A percentile compares a stretch with the other conserved stretches of the same genome.
Evolutionary conservation across 139 green algal genomes (phyloP).

Genomic region (Chlamydomonas sphaeroides): DNA sequence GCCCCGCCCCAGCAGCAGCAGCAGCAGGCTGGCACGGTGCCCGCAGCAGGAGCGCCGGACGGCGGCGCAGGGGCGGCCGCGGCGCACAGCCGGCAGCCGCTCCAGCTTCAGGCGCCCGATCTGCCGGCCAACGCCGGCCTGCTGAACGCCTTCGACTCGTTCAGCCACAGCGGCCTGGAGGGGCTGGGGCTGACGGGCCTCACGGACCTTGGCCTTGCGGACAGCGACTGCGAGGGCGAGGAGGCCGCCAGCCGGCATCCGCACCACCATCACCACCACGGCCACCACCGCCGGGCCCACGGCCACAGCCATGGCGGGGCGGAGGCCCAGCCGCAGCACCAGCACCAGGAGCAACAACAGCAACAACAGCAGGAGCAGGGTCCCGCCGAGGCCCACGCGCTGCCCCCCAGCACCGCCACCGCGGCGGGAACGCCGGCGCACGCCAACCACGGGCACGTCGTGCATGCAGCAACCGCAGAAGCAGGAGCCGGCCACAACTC

Average conservation of each 20-base stretch:
- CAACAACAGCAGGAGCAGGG: neutral
- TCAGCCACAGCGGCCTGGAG: neutral
- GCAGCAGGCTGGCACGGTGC: too few species aligned
- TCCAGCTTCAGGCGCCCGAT: too few species aligned
- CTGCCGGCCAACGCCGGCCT: neutral
- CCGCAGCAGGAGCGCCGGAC: neutral
- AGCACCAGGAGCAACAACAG: neutral
- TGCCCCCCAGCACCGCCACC: neutral
- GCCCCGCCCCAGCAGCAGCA: too few species aligned
- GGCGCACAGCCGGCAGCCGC: too few species aligned
- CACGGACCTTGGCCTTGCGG: slow-evolving; percentile 7
- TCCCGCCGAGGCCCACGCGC: neutral
- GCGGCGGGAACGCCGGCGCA: too few species aligned
- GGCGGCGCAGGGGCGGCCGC: too few species aligned
- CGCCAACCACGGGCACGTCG: too few species aligned
- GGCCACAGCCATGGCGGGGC: neutral
- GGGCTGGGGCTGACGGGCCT: slow-evolving; percentile 15
- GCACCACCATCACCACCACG: neutral
- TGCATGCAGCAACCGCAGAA: too few species aligned
- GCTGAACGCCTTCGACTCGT: neutral
- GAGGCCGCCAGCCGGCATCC: neutral
- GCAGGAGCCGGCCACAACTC: too few species aligned
- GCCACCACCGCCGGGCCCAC: neutral
- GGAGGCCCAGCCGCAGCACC: neutral
- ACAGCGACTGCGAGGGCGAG: slow-evolving; percentile 3